Percentiles rank a stretch among this genome's conserved stretches.
Evolutionary conservation across 192 early-diverging fungal genomes (phyloP).

Genomic region (Coemansia sp.): DNA sequence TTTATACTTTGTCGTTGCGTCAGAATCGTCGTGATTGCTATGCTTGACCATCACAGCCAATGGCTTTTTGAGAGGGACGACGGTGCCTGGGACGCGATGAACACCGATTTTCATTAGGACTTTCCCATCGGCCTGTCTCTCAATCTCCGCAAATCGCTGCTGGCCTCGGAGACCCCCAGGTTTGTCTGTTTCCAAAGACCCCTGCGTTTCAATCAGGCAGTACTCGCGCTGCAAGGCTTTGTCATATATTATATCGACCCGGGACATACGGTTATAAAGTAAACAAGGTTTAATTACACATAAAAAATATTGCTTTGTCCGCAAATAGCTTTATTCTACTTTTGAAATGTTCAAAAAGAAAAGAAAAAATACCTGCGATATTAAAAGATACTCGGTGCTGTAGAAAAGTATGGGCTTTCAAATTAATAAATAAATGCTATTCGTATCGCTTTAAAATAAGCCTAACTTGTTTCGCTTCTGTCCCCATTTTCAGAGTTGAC

Average conservation of each 20-base stretch:
- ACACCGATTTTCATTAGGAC: slow-evolving; percentile 43
- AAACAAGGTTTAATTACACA: too few species aligned
- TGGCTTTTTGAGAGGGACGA: slow-evolving; percentile 39
- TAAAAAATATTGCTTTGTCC: too few species aligned
- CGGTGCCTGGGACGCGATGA: slow-evolving; percentile 33
- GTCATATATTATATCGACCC: slow-evolving; percentile 35
- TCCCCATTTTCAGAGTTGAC: too few species aligned
- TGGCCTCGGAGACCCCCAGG: slow-evolving; percentile 39
- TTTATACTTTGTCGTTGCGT: slow-evolving; percentile 8
- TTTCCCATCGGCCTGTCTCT: slow-evolving; percentile 26
- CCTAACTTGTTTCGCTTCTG: too few species aligned
- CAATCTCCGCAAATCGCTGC: slow-evolving; percentile 40
- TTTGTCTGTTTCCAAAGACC: slow-evolving; percentile 43
- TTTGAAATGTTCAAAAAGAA: too few species aligned
- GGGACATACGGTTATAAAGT: slow-evolving; percentile 26
- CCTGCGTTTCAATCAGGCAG: slow-evolving; percentile 48
- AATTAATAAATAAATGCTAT: too few species aligned
- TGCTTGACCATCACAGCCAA: slow-evolving; percentile 38
- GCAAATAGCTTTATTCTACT: too few species aligned
- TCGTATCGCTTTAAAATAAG: too few species aligned
- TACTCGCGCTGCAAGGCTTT: slow-evolving; percentile 34
- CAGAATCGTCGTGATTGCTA: neutral
- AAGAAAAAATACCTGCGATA: too few species aligned
- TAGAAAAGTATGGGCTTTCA: too few species aligned
- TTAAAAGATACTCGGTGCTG: too few species aligned